A percentile compares a stretch with the other conserved stretches of the same genome.
Conservation (phyloP, 805 yeast species). For the Nematodospora valgi region DNA sequence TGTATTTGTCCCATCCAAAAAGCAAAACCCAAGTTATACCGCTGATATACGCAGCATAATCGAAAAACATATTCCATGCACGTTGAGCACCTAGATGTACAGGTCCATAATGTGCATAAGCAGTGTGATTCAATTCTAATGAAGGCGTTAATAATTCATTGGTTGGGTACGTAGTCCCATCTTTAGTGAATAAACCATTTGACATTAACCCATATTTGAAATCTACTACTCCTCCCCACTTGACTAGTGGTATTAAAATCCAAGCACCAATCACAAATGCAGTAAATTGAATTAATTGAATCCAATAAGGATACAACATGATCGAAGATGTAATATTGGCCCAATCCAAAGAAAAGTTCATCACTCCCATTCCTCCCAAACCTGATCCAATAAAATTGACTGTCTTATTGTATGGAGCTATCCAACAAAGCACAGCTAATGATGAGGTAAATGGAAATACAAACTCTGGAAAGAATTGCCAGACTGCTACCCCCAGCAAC, state of each 20-base stretch:
- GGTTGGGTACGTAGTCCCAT: slow-evolving; percentile 44
- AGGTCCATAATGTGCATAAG: slow-evolving; percentile 44
- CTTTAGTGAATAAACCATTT: slow-evolving; percentile 33
- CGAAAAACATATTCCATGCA: slow-evolving; percentile 50
- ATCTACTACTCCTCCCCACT: slow-evolving; percentile 35
- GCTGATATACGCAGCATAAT: slow-evolving; percentile 49
- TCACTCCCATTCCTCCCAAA: slow-evolving; percentile 49
- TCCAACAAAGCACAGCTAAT: no score
- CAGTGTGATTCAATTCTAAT: slow-evolving; percentile 41
- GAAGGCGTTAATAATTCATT: slow-evolving; percentile 36
- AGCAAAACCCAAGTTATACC: slow-evolving; percentile 45
- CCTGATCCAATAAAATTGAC: slow-evolving; percentile 52
- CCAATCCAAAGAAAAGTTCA: slow-evolving; percentile 51
- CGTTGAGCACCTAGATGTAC: slow-evolving; percentile 47
- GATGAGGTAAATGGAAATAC: no score
- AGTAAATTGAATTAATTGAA: slow-evolving; percentile 45
- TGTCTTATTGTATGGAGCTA: no score
- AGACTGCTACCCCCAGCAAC: no score
- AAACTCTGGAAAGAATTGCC: no score
- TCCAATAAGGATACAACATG: slow-evolving; percentile 52
- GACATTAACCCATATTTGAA: slow-evolving; percentile 45
- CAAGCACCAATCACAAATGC: slow-evolving; percentile 49
- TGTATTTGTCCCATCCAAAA: slow-evolving; percentile 30
- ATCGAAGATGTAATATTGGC: slow-evolving; percentile 49
- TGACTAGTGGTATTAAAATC: slow-evolving; percentile 45